Evolutionary conservation across 2,329 filamentous ascomycete genomes (phyloP), one percentile per base, ranked within the genome.

Genomic region (Fusarium transvaalense): DNA sequence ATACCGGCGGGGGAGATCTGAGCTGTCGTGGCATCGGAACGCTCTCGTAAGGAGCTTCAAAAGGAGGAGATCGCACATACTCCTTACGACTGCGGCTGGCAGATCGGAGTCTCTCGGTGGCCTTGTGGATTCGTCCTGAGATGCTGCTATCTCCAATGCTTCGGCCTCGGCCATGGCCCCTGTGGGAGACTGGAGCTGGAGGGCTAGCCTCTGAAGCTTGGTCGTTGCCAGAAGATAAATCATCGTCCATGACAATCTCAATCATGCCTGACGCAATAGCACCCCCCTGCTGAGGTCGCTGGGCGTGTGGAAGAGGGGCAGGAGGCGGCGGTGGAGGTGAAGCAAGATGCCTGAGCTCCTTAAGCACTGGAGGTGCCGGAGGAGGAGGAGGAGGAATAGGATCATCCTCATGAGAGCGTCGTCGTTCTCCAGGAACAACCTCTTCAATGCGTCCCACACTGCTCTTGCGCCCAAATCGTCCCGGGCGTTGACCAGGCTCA

Each of bases 211-310:
- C 59, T n/a, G 51, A 55, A 21, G 61, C 47, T 25, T 43, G 53
- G 9, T 75, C 72, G 17, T 70, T 74, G 6, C 69, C 65, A 6
- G 71, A 67, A 13, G 69, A 75, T 19, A 86, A 82, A 8, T 88
- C 85, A 3, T 88, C 86, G 67, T 90, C 88, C 84, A 89, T 88
- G 50, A 91, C 87, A 64, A 91, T 88, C 75, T 91, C 88, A 67
- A 91, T 89, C 73, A 88, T 85, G 6, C 85, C 87, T 0, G 86
- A 84, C 10, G 82, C 83, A 17, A 82, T 69, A 3, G 82, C 82
- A 62, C 84, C 82, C 64, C 83, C 81, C 45, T 84, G 74, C 10
- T 79, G 78, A 4, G 80, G 76, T 71, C 34, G 80, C 77, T 42
- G 79, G 74, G 45, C 79, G 52, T 83, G 79, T 1, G 85, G 85